Evolutionary conservation across 225 moss, liverwort and hornwort genomes (phyloP).

Genomic region (Climacium dendroides): DNA sequence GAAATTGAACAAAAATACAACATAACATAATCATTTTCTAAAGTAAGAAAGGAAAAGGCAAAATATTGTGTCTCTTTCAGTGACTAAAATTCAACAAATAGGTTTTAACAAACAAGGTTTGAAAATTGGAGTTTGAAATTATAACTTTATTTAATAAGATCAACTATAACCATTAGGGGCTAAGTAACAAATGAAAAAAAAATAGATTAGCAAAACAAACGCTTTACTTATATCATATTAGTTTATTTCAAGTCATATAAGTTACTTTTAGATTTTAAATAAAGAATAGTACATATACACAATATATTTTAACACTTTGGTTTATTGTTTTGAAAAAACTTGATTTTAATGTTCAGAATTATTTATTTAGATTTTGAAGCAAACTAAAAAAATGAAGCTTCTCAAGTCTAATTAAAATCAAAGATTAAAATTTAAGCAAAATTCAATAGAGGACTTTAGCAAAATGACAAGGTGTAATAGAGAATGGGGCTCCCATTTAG

Average conservation of each 20-base stretch:
- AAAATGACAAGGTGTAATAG: not conserved
- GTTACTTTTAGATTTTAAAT: not conserved
- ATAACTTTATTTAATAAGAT: not conserved
- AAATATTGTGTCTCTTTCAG: not conserved
- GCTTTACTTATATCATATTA: not conserved
- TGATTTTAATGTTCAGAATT: not conserved
- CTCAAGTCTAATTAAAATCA: not conserved
- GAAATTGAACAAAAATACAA: not conserved
- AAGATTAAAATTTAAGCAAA: too few relatives aligned
- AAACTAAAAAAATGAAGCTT: not conserved
- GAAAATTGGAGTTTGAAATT: not conserved
- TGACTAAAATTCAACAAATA: not conserved
- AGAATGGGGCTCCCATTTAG: not conserved
- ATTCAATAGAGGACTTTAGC: not conserved
- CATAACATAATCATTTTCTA: not conserved
- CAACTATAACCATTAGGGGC: not conserved
- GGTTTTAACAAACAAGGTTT: not conserved
- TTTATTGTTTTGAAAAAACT: not conserved
- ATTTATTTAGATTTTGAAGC: not conserved
- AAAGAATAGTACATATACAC: not conserved
- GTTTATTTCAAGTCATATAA: not conserved
- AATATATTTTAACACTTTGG: not conserved
- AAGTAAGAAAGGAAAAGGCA: not conserved
- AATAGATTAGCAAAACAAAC: not conserved
- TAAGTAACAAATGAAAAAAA: not conserved